Conservation (phyloP, 306 rosid species). For the Calophaca sinica region DNA sequence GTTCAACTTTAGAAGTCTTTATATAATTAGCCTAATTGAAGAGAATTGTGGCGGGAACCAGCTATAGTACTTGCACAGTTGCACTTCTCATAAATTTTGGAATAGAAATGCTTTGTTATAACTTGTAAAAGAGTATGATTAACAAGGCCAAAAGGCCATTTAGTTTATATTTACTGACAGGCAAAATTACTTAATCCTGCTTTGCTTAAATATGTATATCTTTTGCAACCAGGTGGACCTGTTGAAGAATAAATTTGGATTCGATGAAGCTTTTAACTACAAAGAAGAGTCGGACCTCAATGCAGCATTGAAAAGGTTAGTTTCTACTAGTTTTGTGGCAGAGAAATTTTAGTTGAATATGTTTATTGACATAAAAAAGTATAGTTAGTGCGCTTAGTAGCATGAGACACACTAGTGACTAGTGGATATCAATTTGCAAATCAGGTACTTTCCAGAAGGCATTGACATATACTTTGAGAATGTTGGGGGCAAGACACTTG, state of each 20-base stretch:
- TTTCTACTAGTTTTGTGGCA: neutral
- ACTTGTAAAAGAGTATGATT: neutral
- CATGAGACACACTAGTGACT: neutral
- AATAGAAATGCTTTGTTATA: neutral
- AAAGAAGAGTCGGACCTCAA: conserved; percentile 65
- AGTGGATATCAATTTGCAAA: neutral
- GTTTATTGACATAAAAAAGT: neutral
- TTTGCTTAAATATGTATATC: neutral
- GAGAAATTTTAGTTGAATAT: neutral
- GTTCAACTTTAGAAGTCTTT: neutral
- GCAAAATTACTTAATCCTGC: neutral
- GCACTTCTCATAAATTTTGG: neutral
- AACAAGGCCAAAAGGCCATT: conserved; percentile 7
- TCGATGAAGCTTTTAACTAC: conserved; percentile 69
- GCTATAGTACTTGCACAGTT: neutral
- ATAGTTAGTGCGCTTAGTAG: neutral
- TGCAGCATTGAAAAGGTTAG: conserved; percentile 65
- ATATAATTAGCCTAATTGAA: neutral
- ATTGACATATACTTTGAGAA: conserved; percentile 53
- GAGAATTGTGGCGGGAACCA: neutral
- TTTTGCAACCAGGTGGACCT: conserved; percentile 40
- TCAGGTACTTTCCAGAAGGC: conserved; percentile 48
- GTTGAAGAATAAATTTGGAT: conserved; percentile 48
- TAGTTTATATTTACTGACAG: neutral
- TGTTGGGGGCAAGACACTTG: conserved; percentile 54